Evolutionary conservation across 73 alveolate species (phyloP), one percentile per base, ranked within the genome.

Genomic region (Durusdinium trenchii): DNA sequence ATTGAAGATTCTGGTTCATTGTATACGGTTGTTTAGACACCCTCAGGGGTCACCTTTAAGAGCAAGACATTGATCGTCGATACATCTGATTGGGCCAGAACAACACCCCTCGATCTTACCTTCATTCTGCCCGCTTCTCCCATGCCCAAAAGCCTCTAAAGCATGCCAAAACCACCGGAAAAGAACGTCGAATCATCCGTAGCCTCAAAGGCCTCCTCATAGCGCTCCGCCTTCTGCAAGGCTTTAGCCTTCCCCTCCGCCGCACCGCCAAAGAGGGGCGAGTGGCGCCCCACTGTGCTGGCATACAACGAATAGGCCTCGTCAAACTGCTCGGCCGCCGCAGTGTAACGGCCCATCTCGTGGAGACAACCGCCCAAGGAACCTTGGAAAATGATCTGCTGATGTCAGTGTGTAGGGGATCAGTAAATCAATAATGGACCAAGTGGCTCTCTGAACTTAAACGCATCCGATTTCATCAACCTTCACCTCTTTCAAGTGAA

Each of bases 281-380:
- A 57, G 18, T 57, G 48, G 20, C 61, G 57, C 18, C 98, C 98
- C 54, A 92, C 98, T 47, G 98, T 92, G 50, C 76, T 46, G 40
- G 60, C 85, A 79, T 92, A 92, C 61, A 92, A 78, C 62, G 36
- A 45, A 42, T 73, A 69, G 60, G 98, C 91, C 23, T 86, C 47
- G 38, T 50, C 61, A 57, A 60, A 86, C 9, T 86, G 81, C 32
- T 69, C 91, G 7, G 79, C 98, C 7, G 98, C 98, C 36, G 69
- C 98, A 2, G 61, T 38, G 78, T 35, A 73, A 18, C 98, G 87
- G 7, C 64, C 98, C 98, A 92, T 92, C 73, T 92, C 98, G 38
- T 92, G 98, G 60, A 92, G 50, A 91, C 98, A 92, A 45, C 98
- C 98, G 60, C 98, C 98, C 54, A 92, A 47, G n/a, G 98, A 71